Base-by-base conservation (phyloP, 2,329 filamentous ascomycete genomes). In the Diatrype stigma region DNA sequence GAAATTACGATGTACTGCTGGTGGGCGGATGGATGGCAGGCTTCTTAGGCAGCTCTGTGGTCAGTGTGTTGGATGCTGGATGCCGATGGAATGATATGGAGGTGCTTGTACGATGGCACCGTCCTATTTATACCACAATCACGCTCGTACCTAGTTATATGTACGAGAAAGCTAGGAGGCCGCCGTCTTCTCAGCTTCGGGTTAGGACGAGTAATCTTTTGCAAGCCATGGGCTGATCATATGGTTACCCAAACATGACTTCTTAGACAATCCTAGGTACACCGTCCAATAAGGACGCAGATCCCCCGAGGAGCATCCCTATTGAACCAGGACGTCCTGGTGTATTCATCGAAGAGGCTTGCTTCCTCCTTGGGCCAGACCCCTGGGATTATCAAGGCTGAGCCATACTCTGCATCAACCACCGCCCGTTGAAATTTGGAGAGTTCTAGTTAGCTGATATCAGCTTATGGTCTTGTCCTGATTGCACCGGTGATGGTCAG, bases 101-200 rank as follows among this genome's bases (percentile, higher is more conserved):
- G n/a, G n/a, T n/a, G n/a, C n/a, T n/a, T 17, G 34, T 37, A 30
- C 26, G 26, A 30, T 30, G 17, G 28, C 11, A 6, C 19, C 16
- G 23, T 32, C 44, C 17, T 46, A 46, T 46, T 46, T 46, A 46
- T 46, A 46, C n/a, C 44, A 46, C 26, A 23, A 4, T 45, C 16
- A 17, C 16, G 8, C n/a, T 8, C 23, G 28, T n/a, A 10, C 42
- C 8, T 8, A 19, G n/a, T n/a, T n/a, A 35, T 46, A 12, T 23
- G 32, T 23, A 34, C 44, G 17, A 46, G 23, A 2, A 19, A 30
- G 26, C n/a, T 17, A 37, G 34, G 34, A 37, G 34, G 34, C 34
- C 6, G 6, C 4, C 26, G 28, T 30, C 44, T 11, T 14, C 28
- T 17, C 16, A 10, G 10, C 17, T 32, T n/a, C 12, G 7, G 14